These are phyloP conservation scores for Hypomontagnella monticulosa DNA, from an alignment of 495 filamentous ascomycete species.

Conservation along the genomic window DNA sequence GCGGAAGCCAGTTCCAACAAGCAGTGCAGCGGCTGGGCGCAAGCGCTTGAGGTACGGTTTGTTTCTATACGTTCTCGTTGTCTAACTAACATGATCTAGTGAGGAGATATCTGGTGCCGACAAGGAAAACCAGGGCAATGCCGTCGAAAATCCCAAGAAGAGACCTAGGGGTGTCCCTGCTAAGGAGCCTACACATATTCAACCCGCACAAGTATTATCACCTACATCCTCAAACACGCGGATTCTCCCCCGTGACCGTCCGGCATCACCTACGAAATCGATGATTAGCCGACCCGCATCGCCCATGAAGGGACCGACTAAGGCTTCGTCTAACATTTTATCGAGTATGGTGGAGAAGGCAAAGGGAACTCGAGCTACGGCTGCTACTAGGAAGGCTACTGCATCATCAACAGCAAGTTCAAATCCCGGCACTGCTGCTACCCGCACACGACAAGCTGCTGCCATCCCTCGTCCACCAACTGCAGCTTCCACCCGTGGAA, in stretches of 20 bases:
- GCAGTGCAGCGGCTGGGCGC: conserved; percentile 49
- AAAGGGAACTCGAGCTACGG: conserved; percentile 57
- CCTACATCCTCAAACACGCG: conserved; percentile 84
- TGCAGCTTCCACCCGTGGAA: conserved; percentile 51
- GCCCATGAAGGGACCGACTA: conserved; percentile 53
- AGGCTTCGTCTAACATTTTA: conserved; percentile 50
- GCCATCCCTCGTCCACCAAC: conserved; percentile 40
- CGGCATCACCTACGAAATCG: conserved; percentile 50
- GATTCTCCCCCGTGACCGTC: conserved; percentile 59
- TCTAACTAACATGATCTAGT: conserved; percentile 53
- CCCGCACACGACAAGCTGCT: conserved; percentile 50
- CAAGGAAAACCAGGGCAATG: conserved; percentile 76
- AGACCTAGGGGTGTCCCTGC: conserved; percentile 42
- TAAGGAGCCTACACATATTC: conserved; percentile 36
- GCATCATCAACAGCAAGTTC: conserved; percentile 54
- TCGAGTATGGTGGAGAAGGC: conserved; percentile 71
- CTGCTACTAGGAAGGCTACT: conserved; percentile 59
- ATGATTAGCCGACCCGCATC: conserved; percentile 52
- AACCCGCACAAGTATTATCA: conserved; percentile 70
- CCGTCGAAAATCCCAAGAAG: conserved; percentile 63
- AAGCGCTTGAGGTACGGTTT: conserved; percentile 72
- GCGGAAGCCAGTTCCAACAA: conserved; percentile 42
- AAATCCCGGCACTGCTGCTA: conserved; percentile 34
- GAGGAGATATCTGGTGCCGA: conserved; percentile 72
- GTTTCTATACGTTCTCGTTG: conserved; percentile 1